Evolutionary conservation across 2,329 filamentous ascomycete genomes (phyloP).

Genomic region (Claviceps capensis): DNA sequence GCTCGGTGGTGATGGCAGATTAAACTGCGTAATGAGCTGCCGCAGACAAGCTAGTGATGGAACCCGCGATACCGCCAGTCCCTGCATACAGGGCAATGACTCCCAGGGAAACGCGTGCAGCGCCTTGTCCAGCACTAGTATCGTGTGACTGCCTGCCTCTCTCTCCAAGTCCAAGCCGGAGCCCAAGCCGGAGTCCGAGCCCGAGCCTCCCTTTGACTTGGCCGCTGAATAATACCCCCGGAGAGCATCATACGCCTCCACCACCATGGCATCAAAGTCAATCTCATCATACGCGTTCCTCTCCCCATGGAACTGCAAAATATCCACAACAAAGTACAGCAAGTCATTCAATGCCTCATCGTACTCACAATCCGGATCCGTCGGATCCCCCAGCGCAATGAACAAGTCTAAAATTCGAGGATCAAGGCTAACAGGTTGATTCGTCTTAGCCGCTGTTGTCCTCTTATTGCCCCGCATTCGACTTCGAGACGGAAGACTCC

Average conservation of each 20-base stretch:
- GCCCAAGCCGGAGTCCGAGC: conserved; percentile 11
- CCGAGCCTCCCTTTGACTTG: conserved; percentile 12
- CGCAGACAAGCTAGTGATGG: conserved; percentile 75
- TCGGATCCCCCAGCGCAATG: conserved; percentile 65
- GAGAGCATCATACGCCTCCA: conserved; percentile 77
- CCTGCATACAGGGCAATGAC: conserved; percentile 73
- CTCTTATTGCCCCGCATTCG: conserved; percentile 47
- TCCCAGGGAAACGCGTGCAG: conserved; percentile 94
- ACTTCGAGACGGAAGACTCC: conserved; percentile 71
- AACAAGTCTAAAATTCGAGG: conserved; percentile 71
- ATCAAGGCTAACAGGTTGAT: conserved; percentile 34
- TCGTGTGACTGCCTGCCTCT: conserved; percentile 50
- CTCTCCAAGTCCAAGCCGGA: conserved; percentile 17
- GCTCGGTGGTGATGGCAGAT: neutral
- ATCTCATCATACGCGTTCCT: conserved; percentile 95
- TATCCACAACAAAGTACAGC: conserved; percentile 91
- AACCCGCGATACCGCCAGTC: conserved; percentile 69
- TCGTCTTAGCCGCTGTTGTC: conserved; percentile 20
- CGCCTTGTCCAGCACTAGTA: conserved; percentile 82
- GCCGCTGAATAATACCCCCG: conserved; percentile 55
- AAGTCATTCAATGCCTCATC: conserved; percentile 87
- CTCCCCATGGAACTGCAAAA: conserved; percentile 92
- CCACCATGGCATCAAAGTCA: conserved; percentile 82
- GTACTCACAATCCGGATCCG: conserved; percentile 53
- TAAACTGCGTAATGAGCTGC: conserved; percentile 51